Evolutionary conservation across 148 eudicot species (phyloP), one percentile per base, ranked within the genome.

Genomic region (Heliamphora exappendiculata): DNA sequence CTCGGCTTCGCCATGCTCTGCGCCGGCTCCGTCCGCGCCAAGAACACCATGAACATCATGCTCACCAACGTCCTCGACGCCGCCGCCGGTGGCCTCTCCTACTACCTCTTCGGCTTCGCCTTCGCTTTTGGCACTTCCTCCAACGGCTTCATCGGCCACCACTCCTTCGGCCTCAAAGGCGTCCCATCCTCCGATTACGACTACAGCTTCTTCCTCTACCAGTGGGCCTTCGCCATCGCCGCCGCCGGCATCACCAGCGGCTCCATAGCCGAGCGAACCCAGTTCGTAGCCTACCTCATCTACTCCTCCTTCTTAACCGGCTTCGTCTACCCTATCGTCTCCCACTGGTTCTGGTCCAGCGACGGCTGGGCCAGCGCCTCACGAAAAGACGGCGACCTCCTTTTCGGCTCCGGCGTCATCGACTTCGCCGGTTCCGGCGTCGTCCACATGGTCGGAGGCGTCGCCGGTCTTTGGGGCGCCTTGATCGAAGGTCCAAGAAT

Each of bases 41-140:
- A 87, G 68, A 87, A 87, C 79, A 84, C 87, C 59, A 87, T 87
- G 89, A 87, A 87, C 81, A 87, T 87, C 55, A 87, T 87, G 89
- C 85, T 87, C 28, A 87, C 89, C 57, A 87, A 87, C 82, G 87
- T 87, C 45, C 85, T 87, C 9, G 89, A 87, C 66, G 87, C 89
- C 0, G 89, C 89, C 2, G 89, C 89, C 8, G 89, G 89, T 0
- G 83, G 84, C 7, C 78, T 87, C 65, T 87, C 87, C 0, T 87
- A 87, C 80, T 87, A 87, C 77, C 78, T 87, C 5, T 87, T 87
- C 39, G 89, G 89, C 33, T 87, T 75, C 67, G 89, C 89, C 65
- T 77, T 86, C 17, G 89, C 89, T 16, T 85, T 82, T 41, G 87
- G 87, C 3, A 24, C 75, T 1, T 82, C 87, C 39, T 79, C 85